Conservation (phyloP, 495 filamentous ascomycete genomes). For the Immersiella caudata region DNA sequence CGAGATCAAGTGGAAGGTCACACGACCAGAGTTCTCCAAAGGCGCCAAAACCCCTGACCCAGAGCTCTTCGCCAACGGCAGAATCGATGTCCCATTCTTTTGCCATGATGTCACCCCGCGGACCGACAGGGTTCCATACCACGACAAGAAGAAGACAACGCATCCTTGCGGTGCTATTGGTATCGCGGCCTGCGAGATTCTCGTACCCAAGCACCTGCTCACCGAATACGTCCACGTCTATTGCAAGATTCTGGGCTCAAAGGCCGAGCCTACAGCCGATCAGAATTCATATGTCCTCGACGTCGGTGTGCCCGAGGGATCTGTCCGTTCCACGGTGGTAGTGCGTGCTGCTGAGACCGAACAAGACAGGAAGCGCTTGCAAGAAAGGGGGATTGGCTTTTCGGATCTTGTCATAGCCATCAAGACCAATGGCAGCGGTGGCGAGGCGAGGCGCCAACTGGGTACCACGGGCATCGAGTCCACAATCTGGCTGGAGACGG, state of each 20-base stretch:
- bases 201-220: conserved; percentile 4
- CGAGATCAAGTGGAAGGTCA: conserved; percentile 10
- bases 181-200: conserved; percentile 6
- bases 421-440: conserved; percentile 4
- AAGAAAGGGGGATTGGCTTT: conserved; percentile 10
- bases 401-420: conserved; percentile 10
- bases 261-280: too few relatives aligned
- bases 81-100: conserved; percentile 12
- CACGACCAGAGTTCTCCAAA: conserved; percentile 8
- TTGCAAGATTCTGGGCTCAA: too few relatives aligned
- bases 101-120: conserved; percentile 10
- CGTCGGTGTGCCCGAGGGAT: conserved; percentile 8
- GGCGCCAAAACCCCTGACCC: background rate
- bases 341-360: conserved; percentile 11
- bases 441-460: background rate
- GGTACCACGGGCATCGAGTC: conserved; percentile 9
- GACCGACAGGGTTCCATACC: conserved; percentile 8
- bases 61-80: conserved; percentile 13
- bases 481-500: conserved; percentile 9
- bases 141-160: conserved; percentile 11
- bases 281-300: too few relatives aligned
- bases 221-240: background rate
- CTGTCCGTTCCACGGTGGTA: background rate
- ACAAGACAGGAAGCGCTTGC: conserved; percentile 2
- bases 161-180: conserved; percentile 11